phyloP scores from a whole-genome alignment of 345 rosid species.

The Lenwebbia sp. region DNA sequence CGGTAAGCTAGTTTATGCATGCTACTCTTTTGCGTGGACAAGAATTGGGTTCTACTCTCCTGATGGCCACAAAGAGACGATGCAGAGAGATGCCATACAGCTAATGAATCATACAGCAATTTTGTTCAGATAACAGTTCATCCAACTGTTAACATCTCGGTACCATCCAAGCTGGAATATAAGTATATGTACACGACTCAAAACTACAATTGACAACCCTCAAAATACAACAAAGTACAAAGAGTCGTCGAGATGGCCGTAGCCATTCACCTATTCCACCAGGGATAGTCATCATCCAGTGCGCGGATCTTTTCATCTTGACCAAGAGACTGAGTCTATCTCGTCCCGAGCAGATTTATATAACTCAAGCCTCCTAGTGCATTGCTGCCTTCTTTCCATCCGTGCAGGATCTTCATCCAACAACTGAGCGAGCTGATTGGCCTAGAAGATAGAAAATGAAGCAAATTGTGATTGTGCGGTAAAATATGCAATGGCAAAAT shows the following conservation, averaged over 20 bases:
- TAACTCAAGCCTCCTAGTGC: slow-evolving; percentile 35
- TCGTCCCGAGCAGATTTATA: slow-evolving; percentile 43
- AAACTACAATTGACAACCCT: background rate
- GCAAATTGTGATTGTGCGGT: background rate
- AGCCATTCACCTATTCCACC: background rate
- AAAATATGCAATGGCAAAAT: background rate
- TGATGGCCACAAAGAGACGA: background rate
- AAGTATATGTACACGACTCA: background rate
- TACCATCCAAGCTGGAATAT: background rate
- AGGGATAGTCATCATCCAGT: background rate
- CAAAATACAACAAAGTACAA: background rate
- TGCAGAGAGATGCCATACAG: background rate
- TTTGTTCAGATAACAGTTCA: background rate
- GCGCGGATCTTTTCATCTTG: background rate
- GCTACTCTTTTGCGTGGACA: background rate
- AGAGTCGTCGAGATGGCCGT: background rate
- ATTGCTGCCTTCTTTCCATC: slow-evolving; percentile 41
- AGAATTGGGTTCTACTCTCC: background rate
- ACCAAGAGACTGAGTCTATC: slow-evolving; percentile 35
- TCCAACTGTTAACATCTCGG: background rate
- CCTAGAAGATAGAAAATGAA: slow-evolving; percentile 7
- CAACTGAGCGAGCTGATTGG: slow-evolving; percentile 27
- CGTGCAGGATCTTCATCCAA: slow-evolving; percentile 42
- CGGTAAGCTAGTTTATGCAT: background rate
- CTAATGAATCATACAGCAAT: background rate